phyloP scores from a whole-genome alignment of 129 eudicot species.

The Centella asiatica region DNA sequence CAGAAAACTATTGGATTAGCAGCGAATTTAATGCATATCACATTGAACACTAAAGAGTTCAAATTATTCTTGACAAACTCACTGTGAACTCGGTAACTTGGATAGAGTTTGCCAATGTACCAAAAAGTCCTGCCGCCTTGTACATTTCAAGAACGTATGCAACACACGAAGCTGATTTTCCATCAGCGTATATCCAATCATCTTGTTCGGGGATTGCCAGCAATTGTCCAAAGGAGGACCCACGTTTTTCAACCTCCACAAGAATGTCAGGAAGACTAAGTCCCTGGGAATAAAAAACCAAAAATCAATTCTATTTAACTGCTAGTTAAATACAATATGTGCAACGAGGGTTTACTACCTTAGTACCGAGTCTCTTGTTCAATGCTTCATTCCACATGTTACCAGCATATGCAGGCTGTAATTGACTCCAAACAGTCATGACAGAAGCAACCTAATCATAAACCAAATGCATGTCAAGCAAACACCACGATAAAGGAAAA shows the following conservation, averaged over 20 bases:
- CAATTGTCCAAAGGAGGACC: conserved; percentile 71
- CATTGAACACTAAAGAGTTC: too few relatives aligned
- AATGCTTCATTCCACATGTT: conserved; percentile 97
- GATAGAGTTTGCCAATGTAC: conserved; percentile 45
- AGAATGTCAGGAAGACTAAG: conserved; percentile 75
- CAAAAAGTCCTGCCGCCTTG: conserved; percentile 95
- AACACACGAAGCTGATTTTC: conserved; percentile 85
- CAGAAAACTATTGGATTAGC: background rate
- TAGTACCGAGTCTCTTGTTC: conserved; percentile 88
- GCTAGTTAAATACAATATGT: background rate
- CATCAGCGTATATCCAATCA: conserved; percentile 81
- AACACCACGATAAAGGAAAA: background rate
- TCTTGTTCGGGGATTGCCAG: conserved; percentile 85
- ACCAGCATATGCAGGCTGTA: conserved; percentile 86
- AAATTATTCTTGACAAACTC: conserved; percentile 28
- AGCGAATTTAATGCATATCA: too few relatives aligned
- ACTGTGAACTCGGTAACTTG: conserved; percentile 97
- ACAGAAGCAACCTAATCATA: conserved; percentile 80
- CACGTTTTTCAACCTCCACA: conserved; percentile 86
- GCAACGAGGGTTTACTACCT: conserved; percentile 33
- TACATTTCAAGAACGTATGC: conserved; percentile 88
- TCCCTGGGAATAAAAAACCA: conserved; percentile 40
- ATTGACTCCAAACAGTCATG: conserved; percentile 84
- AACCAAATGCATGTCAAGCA: background rate
- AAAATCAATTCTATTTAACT: background rate